Percentiles rank a stretch among this genome's conserved stretches.
Conservation (phyloP, 1,139 yeast genomes). For the Candida smagusa region DNA sequence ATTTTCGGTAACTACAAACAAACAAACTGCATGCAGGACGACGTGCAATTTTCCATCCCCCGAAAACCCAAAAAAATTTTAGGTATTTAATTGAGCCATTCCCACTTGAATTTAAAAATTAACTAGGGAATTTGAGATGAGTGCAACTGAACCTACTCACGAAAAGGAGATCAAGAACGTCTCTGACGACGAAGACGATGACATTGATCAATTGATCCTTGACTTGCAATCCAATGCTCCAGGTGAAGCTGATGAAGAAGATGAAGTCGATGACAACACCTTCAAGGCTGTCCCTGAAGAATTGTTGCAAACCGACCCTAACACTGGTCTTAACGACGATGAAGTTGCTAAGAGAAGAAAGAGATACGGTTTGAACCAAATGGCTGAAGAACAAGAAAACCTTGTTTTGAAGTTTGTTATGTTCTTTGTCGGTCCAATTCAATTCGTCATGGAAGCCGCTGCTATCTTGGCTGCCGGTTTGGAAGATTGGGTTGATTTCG, state of each 20-base stretch:
- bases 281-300: slow-evolving; percentile 85
- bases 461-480: slow-evolving; percentile 97
- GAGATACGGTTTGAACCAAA: slow-evolving; percentile 91
- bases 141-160: slow-evolving; percentile 51
- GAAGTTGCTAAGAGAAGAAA: slow-evolving; percentile 86
- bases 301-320: slow-evolving; percentile 81
- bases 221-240: slow-evolving; percentile 85
- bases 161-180: slow-evolving; percentile 47
- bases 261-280: slow-evolving; percentile 45
- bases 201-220: slow-evolving; percentile 83
- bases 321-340: slow-evolving; percentile 74
- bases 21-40: slow-evolving; percentile 1
- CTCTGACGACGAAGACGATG: slow-evolving; percentile 73
- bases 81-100: slow-evolving; percentile 3
- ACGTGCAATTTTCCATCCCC: slow-evolving; percentile 5
- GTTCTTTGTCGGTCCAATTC: slow-evolving; percentile 98
- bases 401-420: slow-evolving; percentile 76
- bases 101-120: slow-evolving; percentile 1
- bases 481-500: slow-evolving; percentile 99
- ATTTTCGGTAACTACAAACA: slow-evolving; percentile 1
- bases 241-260: slow-evolving; percentile 38
- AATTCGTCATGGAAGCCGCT: slow-evolving; percentile 99
- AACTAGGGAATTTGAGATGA: slow-evolving; percentile 21
- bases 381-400: slow-evolving; percentile 92
- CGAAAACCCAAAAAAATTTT: not conserved